Base-by-base conservation (phyloP, 768 basidiomycete genomes). In the Trametes gibbosa region DNA sequence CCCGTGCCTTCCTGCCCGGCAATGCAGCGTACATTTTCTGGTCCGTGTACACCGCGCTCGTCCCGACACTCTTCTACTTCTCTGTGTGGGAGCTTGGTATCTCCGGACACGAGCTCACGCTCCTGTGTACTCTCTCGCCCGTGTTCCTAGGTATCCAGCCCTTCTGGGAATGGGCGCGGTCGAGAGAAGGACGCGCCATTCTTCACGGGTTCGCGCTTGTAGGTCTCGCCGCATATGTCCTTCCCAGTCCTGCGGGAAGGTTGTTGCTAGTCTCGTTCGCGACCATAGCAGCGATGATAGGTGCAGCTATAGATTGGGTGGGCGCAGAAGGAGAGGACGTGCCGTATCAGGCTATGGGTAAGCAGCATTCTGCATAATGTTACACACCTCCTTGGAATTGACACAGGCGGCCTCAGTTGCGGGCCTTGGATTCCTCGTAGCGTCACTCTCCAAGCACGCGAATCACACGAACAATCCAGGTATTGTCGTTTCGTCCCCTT, bases 51-150 rank as follows among this genome's bases (percentile, higher is more conserved):
- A 95, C 93, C 1, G 80, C 84, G 3, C 82, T 94, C 19, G 81
- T 87, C 6, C 86, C 88, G 1, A 85, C 89, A 3, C 77, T 95
- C 3, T 95, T 95, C 76, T 95, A 95, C 73, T 95, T 92, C 75
- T 93, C 90, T 24, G 84, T 96, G 19, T 95, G 93, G 93, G 82
- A 92, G 68, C 84, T 95, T 17, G 91, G 89, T 25, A 79, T 95
- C 29, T 84, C 89, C 12, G 94, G 94, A 5, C 83, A 87, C 35
- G 94, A 96, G 68, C 77, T 91, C 16, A 82, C 92, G 0, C 73
- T 92, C 3, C 75, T 95, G 9, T 80, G 82, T 8, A 83, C 84
- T 8, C 79, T 95, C 25, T 84, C 92, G 0, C 90, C 92, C 0
- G 62, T 80, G 5, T 67, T 92, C 14, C 78, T 95, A 13, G 75